Percentiles rank a stretch among this genome's conserved stretches.
These are phyloP conservation scores for Hansenula anomala DNA, from an alignment of 1,139 yeast genomes.

Conservation along the genomic window DNA sequence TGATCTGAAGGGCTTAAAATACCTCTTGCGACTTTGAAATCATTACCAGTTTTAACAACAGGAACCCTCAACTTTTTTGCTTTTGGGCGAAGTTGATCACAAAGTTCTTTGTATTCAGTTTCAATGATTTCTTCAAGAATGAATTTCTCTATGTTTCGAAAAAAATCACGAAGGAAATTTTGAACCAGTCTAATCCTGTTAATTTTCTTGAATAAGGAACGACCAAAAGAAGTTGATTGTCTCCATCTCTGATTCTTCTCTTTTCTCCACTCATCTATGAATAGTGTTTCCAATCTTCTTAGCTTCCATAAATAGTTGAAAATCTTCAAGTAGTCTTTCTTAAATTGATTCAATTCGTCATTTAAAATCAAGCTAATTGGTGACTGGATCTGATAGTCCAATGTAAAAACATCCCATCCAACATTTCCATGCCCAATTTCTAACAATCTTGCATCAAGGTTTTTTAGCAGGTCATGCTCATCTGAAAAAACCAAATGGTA, in stretches of 20 bases:
- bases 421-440: constrained; percentile 64
- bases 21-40: constrained; percentile 9
- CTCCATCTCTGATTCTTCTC: constrained; percentile 23
- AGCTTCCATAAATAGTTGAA: constrained; percentile 86
- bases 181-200: constrained; percentile 42
- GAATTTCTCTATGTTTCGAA: constrained; percentile 38
- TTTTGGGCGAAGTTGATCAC: constrained; percentile 6
- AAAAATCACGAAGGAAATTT: constrained; percentile 40
- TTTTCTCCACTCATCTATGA: constrained; percentile 44
- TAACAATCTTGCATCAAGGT: constrained; percentile 79
- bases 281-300: constrained; percentile 52
- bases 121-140: constrained; percentile 47
- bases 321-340: constrained; percentile 66
- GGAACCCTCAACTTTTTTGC: constrained; percentile 2
- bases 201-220: constrained; percentile 31
- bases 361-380: constrained; percentile 44
- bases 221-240: constrained; percentile 8
- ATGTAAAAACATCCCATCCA: constrained; percentile 91
- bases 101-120: constrained; percentile 30
- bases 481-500: constrained; percentile 27
- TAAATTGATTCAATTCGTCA: constrained; percentile 34
- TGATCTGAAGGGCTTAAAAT: constrained; percentile 12
- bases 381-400: constrained; percentile 69
- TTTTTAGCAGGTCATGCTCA: constrained; percentile 34
- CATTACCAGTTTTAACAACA: constrained; percentile 8